These are phyloP conservation scores for Penicillium flavigenum DNA, from an alignment of 495 filamentous ascomycete species.

Conservation along the genomic window DNA sequence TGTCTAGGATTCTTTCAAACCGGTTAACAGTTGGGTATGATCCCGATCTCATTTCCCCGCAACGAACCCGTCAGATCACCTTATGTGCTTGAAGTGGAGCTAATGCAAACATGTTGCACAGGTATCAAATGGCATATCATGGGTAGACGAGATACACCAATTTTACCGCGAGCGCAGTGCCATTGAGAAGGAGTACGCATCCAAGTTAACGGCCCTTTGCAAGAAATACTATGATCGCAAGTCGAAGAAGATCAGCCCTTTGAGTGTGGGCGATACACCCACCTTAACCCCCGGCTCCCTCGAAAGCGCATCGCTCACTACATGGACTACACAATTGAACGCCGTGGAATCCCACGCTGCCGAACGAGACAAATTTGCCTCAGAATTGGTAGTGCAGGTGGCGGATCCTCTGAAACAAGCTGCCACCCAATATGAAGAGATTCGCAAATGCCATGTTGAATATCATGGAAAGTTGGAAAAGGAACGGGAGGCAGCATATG, in stretches of 20 bases:
- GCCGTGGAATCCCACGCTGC: conserved; percentile 83
- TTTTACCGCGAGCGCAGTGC: conserved; percentile 93
- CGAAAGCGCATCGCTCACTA: conserved; percentile 93
- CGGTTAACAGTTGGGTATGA: conserved; percentile 84
- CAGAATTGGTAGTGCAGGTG: conserved; percentile 71
- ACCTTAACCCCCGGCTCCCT: conserved; percentile 91
- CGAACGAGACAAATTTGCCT: conserved; percentile 82
- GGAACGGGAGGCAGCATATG: conserved; percentile 79
- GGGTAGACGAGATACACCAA: conserved; percentile 94
- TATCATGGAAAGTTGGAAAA: conserved; percentile 85
- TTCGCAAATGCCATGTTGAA: conserved; percentile 87
- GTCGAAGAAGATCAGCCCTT: conserved; percentile 76
- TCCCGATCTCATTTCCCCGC: conserved; percentile 23
- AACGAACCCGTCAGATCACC: conserved; percentile 22
- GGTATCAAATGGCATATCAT: conserved; percentile 81
- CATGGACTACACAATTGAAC: conserved; percentile 90
- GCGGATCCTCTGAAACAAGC: conserved; percentile 80
- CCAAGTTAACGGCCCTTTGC: conserved; percentile 79
- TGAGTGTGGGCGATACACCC: conserved; percentile 94
- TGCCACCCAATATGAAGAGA: conserved; percentile 76
- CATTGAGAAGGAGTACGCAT: conserved; percentile 95
- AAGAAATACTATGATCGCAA: conserved; percentile 98
- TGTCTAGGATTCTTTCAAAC: conserved; percentile 85
- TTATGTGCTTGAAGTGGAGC: conserved; percentile 21
- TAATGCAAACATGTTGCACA: conserved; percentile 36